Evolutionary conservation across 2,329 filamentous ascomycete genomes (phyloP), one percentile per base, ranked within the genome.

Genomic region (Apiospora aurea): DNA sequence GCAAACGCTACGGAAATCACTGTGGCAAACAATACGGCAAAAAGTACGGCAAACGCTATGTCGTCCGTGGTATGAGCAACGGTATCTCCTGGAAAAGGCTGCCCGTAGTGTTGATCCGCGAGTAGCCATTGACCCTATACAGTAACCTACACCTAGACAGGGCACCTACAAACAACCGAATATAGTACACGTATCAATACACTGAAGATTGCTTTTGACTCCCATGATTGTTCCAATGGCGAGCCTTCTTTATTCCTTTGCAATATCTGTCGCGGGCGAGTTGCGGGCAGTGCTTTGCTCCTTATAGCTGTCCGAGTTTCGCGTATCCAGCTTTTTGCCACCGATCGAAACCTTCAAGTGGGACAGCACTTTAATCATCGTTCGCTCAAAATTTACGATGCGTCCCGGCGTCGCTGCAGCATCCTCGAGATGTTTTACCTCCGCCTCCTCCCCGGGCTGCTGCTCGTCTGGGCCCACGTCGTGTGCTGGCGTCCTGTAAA

Each of bases 181-280:
- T 43, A 57, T 43, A 66, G 26, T 26, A 43, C 70, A 49, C 8
- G 41, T 24, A 51, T 69, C 46, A 53, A 69, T 64, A 64, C 57
- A 64, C 10, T 6, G 34, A 64, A 13, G 21, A 64, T 41, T n/a
- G 57, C 57, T 29, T 53, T 26, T 29, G 8, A 5, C 18, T 11
- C 34, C 4, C 8, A 64, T 2, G 34, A 41, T 38, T 41, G 34
- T 10, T 38, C 29, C 10, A 38, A 38, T 16, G 18, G 8, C 29
- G 14, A 21, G 53, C 3, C 2, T 6, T 61, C 6, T 38, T 38
- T 21, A 10, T 61, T 38, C 7, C 38, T 38, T 14, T 38, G 29
- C 1, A 18, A 18, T 14, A 5, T 38, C 29, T 61, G 16, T 14
- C 16, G 26, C 29, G 24, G 24, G 7, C n/a, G 29, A 34, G 2